phyloP scores from a whole-genome alignment of 2,329 filamentous ascomycete species.

The Didymosphaeria variabile region DNA sequence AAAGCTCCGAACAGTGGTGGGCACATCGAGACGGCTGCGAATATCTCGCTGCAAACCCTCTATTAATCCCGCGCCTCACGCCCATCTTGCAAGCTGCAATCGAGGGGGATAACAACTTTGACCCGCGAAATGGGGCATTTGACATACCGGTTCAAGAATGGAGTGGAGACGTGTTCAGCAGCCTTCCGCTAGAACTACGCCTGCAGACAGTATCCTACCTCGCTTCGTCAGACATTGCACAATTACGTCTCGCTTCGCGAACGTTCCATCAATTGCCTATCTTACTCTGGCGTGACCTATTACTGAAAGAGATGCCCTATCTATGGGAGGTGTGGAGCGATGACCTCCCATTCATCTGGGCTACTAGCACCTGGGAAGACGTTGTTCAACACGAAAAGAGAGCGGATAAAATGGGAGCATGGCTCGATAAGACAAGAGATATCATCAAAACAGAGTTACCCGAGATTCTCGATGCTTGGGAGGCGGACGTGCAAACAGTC shows the following conservation, averaged over 20 bases:
- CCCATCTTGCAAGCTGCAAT: conserved; percentile 19
- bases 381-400: background rate
- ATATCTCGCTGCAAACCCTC: conserved; percentile 34
- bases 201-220: conserved; percentile 26
- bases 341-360: conserved; percentile 16
- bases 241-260: conserved; percentile 28
- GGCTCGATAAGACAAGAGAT: background rate
- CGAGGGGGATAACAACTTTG: conserved; percentile 1
- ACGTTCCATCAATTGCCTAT: conserved; percentile 30
- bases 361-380: conserved; percentile 3
- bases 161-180: conserved; percentile 24
- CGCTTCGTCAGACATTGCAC: conserved; percentile 28
- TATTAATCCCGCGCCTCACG: conserved; percentile 28
- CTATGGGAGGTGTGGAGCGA: conserved; percentile 30
- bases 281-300: conserved; percentile 23
- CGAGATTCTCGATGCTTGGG: conserved; percentile 7
- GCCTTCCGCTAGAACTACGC: conserved; percentile 30
- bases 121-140: conserved; percentile 16
- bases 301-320: conserved; percentile 34
- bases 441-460: conserved; percentile 18
- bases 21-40: conserved; percentile 19
- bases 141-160: background rate
- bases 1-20: conserved; percentile 15
- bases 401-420: background rate
- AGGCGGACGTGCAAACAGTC: background rate